A percentile compares a stretch with the other conserved stretches of the same genome.
These are phyloP conservation scores for Pulveroboletus sp. DNA, from an alignment of 768 basidiomycete genomes.

Conservation along the genomic window DNA sequence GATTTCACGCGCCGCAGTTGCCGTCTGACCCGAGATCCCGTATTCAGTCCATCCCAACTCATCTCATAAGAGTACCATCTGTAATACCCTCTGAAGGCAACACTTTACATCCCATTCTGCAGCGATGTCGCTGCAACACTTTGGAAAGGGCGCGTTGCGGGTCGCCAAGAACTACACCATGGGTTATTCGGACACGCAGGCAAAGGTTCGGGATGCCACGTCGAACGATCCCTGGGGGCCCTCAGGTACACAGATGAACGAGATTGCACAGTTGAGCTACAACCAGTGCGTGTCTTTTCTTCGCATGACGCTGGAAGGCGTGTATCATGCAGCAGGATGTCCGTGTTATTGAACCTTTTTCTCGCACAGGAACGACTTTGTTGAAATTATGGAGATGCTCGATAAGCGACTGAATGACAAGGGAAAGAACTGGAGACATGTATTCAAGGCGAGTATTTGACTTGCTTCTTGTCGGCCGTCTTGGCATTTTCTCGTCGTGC, in stretches of 20 bases:
- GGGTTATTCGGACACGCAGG: slow-evolving; percentile 91
- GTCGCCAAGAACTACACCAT: slow-evolving; percentile 95
- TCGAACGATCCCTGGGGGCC: slow-evolving; percentile 99
- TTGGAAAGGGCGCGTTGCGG: slow-evolving; percentile 80
- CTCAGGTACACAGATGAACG: slow-evolving; percentile 97
- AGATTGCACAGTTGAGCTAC: slow-evolving; percentile 93
- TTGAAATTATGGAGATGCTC: slow-evolving; percentile 99
- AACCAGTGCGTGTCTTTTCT: slow-evolving; percentile 67
- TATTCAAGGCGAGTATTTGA: slow-evolving; percentile 76
- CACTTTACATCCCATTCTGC: background rate
- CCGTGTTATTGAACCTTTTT: background rate
- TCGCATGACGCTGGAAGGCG: background rate
- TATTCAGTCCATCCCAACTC: slow-evolving; percentile 19
- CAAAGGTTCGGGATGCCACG: slow-evolving; percentile 94
- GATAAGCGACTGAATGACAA: slow-evolving; percentile 98
- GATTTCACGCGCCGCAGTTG: slow-evolving; percentile 5
- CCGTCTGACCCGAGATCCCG: background rate
- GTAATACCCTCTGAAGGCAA: slow-evolving; percentile 10
- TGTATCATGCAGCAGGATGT: background rate
- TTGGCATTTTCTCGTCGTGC: background rate
- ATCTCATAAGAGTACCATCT: slow-evolving; percentile 6
- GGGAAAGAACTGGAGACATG: slow-evolving; percentile 99
- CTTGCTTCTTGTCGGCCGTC: background rate
- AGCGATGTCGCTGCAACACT: slow-evolving; percentile 60
- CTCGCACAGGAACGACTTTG: slow-evolving; percentile 74